phyloP scores from a whole-genome alignment of 306 rosid genomes.

The Prunus fruticosa region DNA sequence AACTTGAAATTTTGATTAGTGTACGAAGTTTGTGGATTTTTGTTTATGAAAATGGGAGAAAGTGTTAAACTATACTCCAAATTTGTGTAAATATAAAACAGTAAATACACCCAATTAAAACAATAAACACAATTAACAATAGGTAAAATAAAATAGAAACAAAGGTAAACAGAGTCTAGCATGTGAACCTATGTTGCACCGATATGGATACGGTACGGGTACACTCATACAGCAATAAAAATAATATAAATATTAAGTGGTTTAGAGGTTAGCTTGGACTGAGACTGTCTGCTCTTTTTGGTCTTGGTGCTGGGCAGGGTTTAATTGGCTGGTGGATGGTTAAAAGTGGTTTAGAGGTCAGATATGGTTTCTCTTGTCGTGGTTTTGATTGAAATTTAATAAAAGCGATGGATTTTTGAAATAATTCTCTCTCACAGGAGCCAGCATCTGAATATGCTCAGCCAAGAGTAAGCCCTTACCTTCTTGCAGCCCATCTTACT shows the following conservation, averaged over 20 bases:
- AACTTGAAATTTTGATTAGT: too few relatives aligned
- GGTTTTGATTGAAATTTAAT: slow-evolving; percentile 18
- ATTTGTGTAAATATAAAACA: too few relatives aligned
- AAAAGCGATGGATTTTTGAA: slow-evolving; percentile 8
- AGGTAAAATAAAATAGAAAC: too few relatives aligned
- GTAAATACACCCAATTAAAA: too few relatives aligned
- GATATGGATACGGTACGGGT: too few relatives aligned
- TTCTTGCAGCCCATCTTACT: slow-evolving; percentile 95
- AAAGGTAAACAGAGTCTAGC: too few relatives aligned
- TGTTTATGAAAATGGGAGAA: too few relatives aligned
- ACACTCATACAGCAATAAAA: not conserved
- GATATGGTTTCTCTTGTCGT: slow-evolving; percentile 4
- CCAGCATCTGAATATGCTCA: slow-evolving; percentile 78
- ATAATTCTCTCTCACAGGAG: slow-evolving; percentile 49
- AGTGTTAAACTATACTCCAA: too few relatives aligned
- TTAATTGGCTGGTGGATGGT: slow-evolving; percentile 99
- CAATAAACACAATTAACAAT: too few relatives aligned
- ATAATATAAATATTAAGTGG: too few relatives aligned
- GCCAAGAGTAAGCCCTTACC: slow-evolving; percentile 96
- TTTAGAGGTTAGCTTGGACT: slow-evolving; percentile 40
- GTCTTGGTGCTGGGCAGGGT: slow-evolving; percentile 90
- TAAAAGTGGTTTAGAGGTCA: slow-evolving; percentile 65
- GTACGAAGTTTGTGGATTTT: too few relatives aligned
- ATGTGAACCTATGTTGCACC: too few relatives aligned
- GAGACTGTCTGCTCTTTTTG: slow-evolving; percentile 67